A percentile compares a stretch with the other conserved stretches of the same genome.
Conservation (phyloP, 768 basidiomycete genomes). For the Mycena chlorophos region DNA sequence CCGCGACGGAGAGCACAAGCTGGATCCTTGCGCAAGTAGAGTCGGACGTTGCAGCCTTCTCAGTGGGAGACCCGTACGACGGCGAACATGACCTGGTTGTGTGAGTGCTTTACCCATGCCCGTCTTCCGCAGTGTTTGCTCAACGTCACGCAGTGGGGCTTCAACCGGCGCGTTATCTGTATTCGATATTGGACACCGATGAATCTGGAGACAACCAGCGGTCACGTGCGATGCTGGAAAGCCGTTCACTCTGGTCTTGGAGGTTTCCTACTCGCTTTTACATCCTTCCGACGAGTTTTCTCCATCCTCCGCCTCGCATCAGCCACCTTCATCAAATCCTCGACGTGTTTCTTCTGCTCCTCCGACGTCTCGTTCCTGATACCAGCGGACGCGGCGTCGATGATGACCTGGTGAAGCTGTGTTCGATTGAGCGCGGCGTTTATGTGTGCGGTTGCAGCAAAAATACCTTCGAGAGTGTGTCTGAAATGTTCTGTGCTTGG, state of each 20-base stretch:
- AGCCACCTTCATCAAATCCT: conserved; percentile 42
- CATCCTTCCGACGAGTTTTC: conserved; percentile 53
- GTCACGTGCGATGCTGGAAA: neutral
- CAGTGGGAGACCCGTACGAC: conserved; percentile 52
- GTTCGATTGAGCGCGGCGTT: neutral
- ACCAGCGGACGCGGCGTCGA: conserved; percentile 44
- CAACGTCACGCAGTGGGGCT: conserved; percentile 42
- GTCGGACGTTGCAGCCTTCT: conserved; percentile 60
- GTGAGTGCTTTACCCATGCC: conserved; percentile 40
- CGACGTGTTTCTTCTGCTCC: conserved; percentile 58
- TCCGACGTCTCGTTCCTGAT: conserved; percentile 57
- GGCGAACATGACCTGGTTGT: conserved; percentile 60
- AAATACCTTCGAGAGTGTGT: conserved; percentile 65
- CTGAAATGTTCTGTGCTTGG: conserved; percentile 73
- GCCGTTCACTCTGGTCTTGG: neutral
- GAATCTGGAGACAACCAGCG: too few species aligned
- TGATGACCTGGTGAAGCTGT: conserved; percentile 56
- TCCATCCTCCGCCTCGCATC: conserved; percentile 48
- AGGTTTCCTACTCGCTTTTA: conserved; percentile 37
- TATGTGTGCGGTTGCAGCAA: neutral
- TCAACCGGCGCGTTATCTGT: conserved; percentile 30
- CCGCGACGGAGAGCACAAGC: conserved; percentile 46
- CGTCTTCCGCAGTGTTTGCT: neutral
- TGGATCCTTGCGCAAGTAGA: conserved; percentile 49
- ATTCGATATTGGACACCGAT: too few species aligned